Conservation (phyloP, 2,329 filamentous ascomycete genomes). For the Nemania sp. region DNA sequence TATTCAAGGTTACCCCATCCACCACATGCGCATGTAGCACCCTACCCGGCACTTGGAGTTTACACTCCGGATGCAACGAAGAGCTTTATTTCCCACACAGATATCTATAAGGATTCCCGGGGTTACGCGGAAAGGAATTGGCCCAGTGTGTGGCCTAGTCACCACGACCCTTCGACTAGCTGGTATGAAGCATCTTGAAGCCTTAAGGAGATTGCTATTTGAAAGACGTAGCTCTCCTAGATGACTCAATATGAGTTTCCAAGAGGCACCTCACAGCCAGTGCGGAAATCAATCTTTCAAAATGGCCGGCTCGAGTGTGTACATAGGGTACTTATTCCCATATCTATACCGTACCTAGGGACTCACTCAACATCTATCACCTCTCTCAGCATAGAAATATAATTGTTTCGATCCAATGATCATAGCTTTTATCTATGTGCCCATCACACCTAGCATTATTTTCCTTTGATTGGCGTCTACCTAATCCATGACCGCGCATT, state of each 20-base stretch:
- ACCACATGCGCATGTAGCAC: not conserved
- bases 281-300: too few species aligned
- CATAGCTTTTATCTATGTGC: not conserved
- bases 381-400: not conserved
- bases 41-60: not conserved
- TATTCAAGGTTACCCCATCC: not conserved
- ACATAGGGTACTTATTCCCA: not conserved
- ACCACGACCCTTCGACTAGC: constrained; percentile 17
- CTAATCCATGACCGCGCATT: not conserved
- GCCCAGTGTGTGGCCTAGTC: not conserved
- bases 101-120: not conserved
- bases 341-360: not conserved
- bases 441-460: not conserved
- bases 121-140: not conserved
- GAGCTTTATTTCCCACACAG: not conserved
- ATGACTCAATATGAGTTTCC: too few species aligned
- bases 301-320: too few species aligned
- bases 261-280: too few species aligned
- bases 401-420: not conserved
- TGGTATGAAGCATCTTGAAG: constrained; percentile 23
- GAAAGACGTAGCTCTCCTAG: too few species aligned
- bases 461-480: constrained; percentile 6
- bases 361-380: not conserved
- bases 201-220: too few species aligned
- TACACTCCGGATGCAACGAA: not conserved